Conservation (phyloP, 192 early-diverging fungal genomes). For the Kappamyces sp. region DNA sequence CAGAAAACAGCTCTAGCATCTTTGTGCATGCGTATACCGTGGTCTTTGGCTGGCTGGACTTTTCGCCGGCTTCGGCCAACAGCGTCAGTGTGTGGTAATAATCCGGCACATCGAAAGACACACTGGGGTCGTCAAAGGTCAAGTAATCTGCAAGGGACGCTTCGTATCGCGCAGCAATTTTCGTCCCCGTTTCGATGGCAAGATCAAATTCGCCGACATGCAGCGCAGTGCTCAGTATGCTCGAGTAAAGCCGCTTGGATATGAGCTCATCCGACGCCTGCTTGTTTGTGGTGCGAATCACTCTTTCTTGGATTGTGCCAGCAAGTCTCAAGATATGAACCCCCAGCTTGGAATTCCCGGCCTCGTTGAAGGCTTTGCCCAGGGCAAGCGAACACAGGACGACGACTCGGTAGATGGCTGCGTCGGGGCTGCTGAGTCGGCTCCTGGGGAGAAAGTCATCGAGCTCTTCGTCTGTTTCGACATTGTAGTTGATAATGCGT, state of each 20-base stretch:
- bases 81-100: constrained; percentile 10
- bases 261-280: not conserved
- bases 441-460: not conserved
- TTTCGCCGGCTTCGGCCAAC: constrained; percentile 6
- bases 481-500: not conserved
- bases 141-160: too few relatives aligned
- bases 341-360: constrained; percentile 10
- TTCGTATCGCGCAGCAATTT: too few relatives aligned
- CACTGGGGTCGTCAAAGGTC: too few relatives aligned
- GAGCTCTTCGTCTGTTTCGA: not conserved
- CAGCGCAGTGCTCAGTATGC: too few relatives aligned
- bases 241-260: too few relatives aligned
- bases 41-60: not conserved
- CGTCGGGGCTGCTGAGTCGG: constrained; percentile 1
- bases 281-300: not conserved
- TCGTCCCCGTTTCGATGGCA: too few relatives aligned
- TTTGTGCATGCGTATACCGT: not conserved
- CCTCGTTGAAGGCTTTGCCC: not conserved
- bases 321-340: constrained; percentile 8
- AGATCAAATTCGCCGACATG: too few relatives aligned
- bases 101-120: too few relatives aligned
- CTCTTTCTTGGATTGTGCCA: constrained; percentile 6
- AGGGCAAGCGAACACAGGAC: constrained; percentile 3
- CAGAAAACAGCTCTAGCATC: constrained; percentile 5
- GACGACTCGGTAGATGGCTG: not conserved